Evolutionary conservation across 2,329 filamentous ascomycete species (phyloP).

Genomic region (Teratosphaeria gauchensis): DNA sequence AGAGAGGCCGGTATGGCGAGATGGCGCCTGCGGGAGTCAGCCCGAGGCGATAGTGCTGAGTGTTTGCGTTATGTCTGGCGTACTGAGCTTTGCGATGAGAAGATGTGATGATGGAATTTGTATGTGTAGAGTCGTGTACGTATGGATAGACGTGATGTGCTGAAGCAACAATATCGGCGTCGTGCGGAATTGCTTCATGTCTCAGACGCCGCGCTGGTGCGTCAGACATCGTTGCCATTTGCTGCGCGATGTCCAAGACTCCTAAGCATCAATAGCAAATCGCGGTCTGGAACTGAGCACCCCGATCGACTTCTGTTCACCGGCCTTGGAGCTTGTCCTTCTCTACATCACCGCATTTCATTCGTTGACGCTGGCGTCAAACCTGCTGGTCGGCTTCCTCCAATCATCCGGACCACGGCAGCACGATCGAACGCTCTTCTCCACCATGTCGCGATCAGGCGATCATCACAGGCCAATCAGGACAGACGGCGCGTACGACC

Average conservation of each 20-base stretch:
- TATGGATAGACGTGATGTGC: neutral
- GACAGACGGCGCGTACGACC: neutral
- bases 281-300: too few relatives aligned
- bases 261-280: too few relatives aligned
- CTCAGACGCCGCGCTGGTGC: too few relatives aligned
- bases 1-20: conserved; percentile 87
- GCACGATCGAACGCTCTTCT: neutral
- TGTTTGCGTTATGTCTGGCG: neutral
- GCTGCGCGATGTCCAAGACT: too few relatives aligned
- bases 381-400: neutral
- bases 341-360: neutral
- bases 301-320: too few relatives aligned
- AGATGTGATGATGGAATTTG: neutral
- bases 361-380: neutral
- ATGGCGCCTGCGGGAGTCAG: conserved; percentile 53
- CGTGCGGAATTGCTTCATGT: too few relatives aligned
- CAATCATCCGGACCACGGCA: too few relatives aligned
- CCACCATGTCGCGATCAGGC: neutral
- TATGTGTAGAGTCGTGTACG: neutral
- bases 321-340: neutral
- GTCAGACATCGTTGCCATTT: too few relatives aligned
- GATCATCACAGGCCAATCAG: too few relatives aligned
- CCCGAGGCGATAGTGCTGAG: neutral
- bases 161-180: too few relatives aligned
- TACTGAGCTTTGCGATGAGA: neutral